phyloP scores from a whole-genome alignment of 257 asterid species.

The Paulownia fortunei region DNA sequence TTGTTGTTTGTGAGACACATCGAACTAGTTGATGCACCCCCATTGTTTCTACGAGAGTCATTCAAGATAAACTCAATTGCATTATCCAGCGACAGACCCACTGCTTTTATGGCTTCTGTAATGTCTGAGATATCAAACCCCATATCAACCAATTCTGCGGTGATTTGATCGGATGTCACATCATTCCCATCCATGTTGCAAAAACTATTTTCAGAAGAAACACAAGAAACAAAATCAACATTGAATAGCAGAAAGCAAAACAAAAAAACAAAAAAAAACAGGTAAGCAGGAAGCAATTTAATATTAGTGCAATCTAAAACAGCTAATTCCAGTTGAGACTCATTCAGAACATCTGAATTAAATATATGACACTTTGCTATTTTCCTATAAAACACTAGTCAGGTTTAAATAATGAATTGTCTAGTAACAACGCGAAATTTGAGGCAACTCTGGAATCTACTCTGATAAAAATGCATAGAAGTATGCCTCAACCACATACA shows the following conservation, averaged over 20 bases:
- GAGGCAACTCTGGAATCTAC: background rate
- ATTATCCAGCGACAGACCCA: slow-evolving; percentile 64
- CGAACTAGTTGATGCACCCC: slow-evolving; percentile 46
- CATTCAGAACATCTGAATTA: slow-evolving; percentile 6
- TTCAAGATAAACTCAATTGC: slow-evolving; percentile 71
- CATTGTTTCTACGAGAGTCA: slow-evolving; percentile 42
- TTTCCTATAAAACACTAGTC: background rate
- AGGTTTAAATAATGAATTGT: background rate
- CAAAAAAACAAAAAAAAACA: no score
- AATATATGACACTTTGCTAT: background rate
- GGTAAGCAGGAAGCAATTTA: background rate
- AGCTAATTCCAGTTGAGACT: slow-evolving; percentile 1
- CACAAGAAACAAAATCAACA: slow-evolving; percentile 2
- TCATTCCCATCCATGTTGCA: slow-evolving; percentile 44
- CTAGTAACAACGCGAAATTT: background rate
- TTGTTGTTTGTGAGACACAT: slow-evolving; percentile 21
- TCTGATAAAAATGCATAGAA: background rate
- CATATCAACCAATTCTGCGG: slow-evolving; percentile 69
- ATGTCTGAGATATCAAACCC: slow-evolving; percentile 63
- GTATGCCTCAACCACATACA: background rate
- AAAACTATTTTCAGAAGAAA: slow-evolving; percentile 27
- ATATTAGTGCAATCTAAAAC: background rate
- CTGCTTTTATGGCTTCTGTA: slow-evolving; percentile 60
- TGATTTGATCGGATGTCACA: slow-evolving; percentile 50
- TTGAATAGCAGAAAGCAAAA: background rate